Percentiles rank a stretch among this genome's conserved stretches.
Evolutionary conservation across 208 protist species (phyloP).

Genomic region (Leishmania turanica): DNA sequence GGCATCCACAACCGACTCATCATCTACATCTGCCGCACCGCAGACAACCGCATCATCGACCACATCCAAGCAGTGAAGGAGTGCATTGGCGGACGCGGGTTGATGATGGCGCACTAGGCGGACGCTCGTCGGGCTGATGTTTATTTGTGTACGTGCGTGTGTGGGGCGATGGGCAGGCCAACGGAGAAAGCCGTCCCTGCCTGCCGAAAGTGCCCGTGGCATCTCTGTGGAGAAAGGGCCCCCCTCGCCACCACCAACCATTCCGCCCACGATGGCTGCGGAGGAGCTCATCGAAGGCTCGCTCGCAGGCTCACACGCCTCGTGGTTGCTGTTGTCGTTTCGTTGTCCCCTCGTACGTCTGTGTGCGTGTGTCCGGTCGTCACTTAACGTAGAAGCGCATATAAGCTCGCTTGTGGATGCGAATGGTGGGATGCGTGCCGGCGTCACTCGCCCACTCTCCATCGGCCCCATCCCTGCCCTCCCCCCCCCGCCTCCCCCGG

Average conservation of each 20-base stretch:
- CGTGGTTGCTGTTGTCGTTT: conserved; percentile 3
- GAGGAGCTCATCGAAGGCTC: background rate
- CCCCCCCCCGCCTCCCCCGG: no score
- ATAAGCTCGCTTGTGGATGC: background rate
- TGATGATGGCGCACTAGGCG: conserved; percentile 88
- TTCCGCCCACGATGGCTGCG: background rate
- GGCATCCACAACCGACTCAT: conserved; percentile 90
- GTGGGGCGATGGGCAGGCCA: background rate
- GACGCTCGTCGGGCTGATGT: no score
- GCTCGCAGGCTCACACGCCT: background rate
- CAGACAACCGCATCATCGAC: conserved; percentile 90
- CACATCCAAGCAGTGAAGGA: conserved; percentile 90
- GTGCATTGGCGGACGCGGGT: conserved; percentile 79
- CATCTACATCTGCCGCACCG: conserved; percentile 84
- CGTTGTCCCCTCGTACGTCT: background rate
- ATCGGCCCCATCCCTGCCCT: background rate
- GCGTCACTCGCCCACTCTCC: background rate
- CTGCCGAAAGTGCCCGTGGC: background rate
- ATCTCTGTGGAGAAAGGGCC: background rate
- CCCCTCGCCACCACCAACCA: background rate
- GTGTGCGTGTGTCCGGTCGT: background rate
- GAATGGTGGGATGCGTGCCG: background rate
- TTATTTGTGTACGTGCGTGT: background rate
- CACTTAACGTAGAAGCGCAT: background rate
- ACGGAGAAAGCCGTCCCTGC: background rate